These are phyloP conservation scores for Exophiala alcalophila DNA, from an alignment of 2,329 filamentous ascomycete species.

Conservation along the genomic window DNA sequence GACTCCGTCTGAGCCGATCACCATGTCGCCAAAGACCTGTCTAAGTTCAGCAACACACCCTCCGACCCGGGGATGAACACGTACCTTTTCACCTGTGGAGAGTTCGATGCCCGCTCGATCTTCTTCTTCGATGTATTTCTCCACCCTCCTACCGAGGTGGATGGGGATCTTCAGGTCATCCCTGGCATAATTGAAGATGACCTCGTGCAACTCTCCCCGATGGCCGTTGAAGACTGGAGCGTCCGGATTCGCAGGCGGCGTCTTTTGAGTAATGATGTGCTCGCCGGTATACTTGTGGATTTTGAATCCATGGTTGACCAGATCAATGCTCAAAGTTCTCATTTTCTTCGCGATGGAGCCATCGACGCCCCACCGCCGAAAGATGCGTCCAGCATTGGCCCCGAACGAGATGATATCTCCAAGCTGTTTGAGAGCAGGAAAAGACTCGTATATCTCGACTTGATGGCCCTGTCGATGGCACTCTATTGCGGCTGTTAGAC, in stretches of 20 bases:
- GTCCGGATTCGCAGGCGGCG: constrained; percentile 44
- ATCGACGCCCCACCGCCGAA: constrained; percentile 54
- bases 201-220: constrained; percentile 58
- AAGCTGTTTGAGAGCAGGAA: constrained; percentile 53
- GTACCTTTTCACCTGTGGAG: constrained; percentile 47
- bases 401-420: constrained; percentile 64
- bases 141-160: constrained; percentile 51
- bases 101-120: constrained; percentile 52
- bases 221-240: constrained; percentile 60
- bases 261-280: constrained; percentile 56
- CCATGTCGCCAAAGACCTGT: constrained; percentile 19
- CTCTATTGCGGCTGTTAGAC: constrained; percentile 37
- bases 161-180: constrained; percentile 57
- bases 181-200: constrained; percentile 58
- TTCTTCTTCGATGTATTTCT: constrained; percentile 56
- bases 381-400: constrained; percentile 60
- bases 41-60: constrained; percentile 3
- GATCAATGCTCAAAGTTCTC: constrained; percentile 52
- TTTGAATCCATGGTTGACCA: constrained; percentile 55
- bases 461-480: constrained; percentile 30
- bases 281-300: constrained; percentile 63
- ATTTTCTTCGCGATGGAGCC: constrained; percentile 49
- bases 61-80: background rate
- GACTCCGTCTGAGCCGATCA: constrained; percentile 25
- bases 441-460: constrained; percentile 26